Evolutionary conservation across 2,329 filamentous ascomycete genomes (phyloP).

Genomic region (Xylariales sp.): DNA sequence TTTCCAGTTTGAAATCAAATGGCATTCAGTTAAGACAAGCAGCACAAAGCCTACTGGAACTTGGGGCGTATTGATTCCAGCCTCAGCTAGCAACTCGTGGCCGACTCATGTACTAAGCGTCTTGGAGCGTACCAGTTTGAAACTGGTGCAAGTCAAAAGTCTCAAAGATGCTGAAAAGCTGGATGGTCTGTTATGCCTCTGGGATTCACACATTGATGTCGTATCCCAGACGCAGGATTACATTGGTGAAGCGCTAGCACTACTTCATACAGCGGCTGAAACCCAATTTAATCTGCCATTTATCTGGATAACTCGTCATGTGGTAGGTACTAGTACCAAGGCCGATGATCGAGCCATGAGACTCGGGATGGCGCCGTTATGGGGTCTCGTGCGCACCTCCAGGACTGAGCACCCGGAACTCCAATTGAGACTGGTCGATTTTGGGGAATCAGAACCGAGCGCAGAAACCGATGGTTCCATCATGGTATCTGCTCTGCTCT

Average conservation of each 20-base stretch:
- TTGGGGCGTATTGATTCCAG: slow-evolving; percentile 13
- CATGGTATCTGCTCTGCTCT: slow-evolving; percentile 11
- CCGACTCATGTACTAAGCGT: slow-evolving; percentile 2
- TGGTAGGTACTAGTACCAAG: slow-evolving; percentile 14
- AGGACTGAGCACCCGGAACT: slow-evolving; percentile 24
- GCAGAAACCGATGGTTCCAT: slow-evolving; percentile 5
- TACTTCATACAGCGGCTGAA: slow-evolving; percentile 17
- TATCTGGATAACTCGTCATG: slow-evolving; percentile 20
- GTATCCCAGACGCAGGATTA: slow-evolving; percentile 13
- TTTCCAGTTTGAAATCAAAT: slow-evolving; percentile 13
- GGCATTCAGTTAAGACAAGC: slow-evolving; percentile 10
- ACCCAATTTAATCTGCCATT: slow-evolving; percentile 13
- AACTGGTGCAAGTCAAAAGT: slow-evolving; percentile 9
- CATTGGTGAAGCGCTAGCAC: slow-evolving; percentile 13
- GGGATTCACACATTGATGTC: slow-evolving; percentile 17
- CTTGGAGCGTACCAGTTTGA: slow-evolving; percentile 10
- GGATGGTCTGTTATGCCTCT: slow-evolving; percentile 19
- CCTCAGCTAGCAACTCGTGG: slow-evolving; percentile 5
- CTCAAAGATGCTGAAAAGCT: slow-evolving; percentile 14
- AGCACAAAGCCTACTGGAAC: slow-evolving; percentile 3
- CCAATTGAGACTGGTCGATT: slow-evolving; percentile 18
- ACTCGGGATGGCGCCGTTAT: slow-evolving; percentile 17
- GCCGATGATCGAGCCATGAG: slow-evolving; percentile 12
- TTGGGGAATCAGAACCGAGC: too few species aligned
- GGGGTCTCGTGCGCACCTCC: slow-evolving; percentile 23